Conservation (phyloP, 768 basidiomycete species). For the Boletus vinaceobasis region DNA sequence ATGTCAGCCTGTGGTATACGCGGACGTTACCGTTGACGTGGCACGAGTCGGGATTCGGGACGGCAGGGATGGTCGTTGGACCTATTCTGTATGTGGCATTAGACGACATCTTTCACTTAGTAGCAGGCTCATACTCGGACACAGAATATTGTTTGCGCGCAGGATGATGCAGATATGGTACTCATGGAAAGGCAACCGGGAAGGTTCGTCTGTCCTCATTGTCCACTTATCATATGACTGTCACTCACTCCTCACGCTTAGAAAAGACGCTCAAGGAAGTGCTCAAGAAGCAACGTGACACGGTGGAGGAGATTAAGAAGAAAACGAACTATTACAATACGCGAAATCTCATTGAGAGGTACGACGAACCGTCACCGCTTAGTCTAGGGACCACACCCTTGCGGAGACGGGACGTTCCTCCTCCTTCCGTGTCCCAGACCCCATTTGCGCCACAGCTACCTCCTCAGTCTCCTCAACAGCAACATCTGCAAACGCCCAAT, state of each 20-base stretch:
- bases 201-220: conserved; percentile 47
- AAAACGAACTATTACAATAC: conserved; percentile 96
- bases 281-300: conserved; percentile 74
- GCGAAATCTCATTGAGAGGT: conserved; percentile 83
- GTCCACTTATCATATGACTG: not conserved
- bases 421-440: conserved; percentile 31
- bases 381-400: conserved; percentile 35
- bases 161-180: conserved; percentile 86
- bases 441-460: conserved; percentile 30
- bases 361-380: conserved; percentile 59
- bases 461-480: conserved; percentile 10
- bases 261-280: conserved; percentile 76
- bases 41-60: conserved; percentile 34
- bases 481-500: conserved; percentile 20
- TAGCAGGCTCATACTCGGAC: not conserved
- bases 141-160: conserved; percentile 70
- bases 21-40: conserved; percentile 45
- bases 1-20: conserved; percentile 73
- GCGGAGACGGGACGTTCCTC: conserved; percentile 38
- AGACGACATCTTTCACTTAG: not conserved
- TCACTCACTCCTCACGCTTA: conserved; percentile 29
- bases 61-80: conserved; percentile 56
- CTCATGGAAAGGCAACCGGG: conserved; percentile 69
- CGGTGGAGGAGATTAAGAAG: conserved; percentile 95
- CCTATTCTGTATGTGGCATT: conserved; percentile 67